Percentiles rank a stretch among this genome's conserved stretches.
These are phyloP conservation scores for Tetragonia tetragonoides DNA, from an alignment of 148 eudicot species.

Conservation along the genomic window DNA sequence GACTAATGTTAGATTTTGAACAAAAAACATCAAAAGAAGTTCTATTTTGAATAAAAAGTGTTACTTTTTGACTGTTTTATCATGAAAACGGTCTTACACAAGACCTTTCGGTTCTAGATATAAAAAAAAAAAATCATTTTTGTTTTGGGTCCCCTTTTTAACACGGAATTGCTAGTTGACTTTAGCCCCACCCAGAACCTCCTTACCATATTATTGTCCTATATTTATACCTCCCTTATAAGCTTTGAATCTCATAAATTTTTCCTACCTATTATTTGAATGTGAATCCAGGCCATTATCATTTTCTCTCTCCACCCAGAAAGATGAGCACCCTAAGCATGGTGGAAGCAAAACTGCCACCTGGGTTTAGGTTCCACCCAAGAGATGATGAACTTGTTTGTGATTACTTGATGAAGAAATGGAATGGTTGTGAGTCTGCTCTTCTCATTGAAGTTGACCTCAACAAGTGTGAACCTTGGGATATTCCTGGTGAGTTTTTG, in stretches of 20 bases:
- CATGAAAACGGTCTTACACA: no score
- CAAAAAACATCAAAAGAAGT: no score
- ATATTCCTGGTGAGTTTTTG: slow-evolving; percentile 60
- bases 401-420: slow-evolving; percentile 74
- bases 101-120: no score
- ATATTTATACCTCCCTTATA: slow-evolving; percentile 21
- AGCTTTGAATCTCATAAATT: slow-evolving; percentile 17
- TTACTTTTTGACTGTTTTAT: no score
- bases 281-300: background rate
- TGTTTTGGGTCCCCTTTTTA: slow-evolving; percentile 11
- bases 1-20: no score
- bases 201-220: background rate
- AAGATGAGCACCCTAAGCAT: slow-evolving; percentile 63
- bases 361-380: slow-evolving; percentile 93
- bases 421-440: slow-evolving; percentile 39
- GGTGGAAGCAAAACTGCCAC: slow-evolving; percentile 81
- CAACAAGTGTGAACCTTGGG: slow-evolving; percentile 95
- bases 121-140: background rate
- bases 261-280: slow-evolving; percentile 5
- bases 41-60: background rate
- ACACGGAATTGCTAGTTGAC: slow-evolving; percentile 54
- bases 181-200: slow-evolving; percentile 8
- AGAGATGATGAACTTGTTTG: slow-evolving; percentile 84
- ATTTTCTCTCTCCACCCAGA: slow-evolving; percentile 8
- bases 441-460: slow-evolving; percentile 79